Evolutionary conservation across 352 stramenopile genomes (phyloP).

Genomic region (Phytopythium cucurbitacearum): DNA sequence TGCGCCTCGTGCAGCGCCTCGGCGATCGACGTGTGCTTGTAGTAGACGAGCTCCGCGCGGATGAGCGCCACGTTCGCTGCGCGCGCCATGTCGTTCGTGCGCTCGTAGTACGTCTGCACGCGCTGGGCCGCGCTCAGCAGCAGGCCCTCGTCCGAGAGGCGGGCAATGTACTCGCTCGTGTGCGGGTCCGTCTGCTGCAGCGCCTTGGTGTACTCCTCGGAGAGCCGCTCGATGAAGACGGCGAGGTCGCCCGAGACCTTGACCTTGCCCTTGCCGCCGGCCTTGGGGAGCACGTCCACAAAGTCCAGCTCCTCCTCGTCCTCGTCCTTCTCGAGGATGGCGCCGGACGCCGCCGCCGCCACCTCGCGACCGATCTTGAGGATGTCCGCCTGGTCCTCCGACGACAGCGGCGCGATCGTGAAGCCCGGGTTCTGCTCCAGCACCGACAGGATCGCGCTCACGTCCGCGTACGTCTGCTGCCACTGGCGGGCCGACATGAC

Average conservation of each 20-base stretch:
- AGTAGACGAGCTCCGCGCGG: conserved; percentile 95
- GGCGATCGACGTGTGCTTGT: conserved; percentile 95
- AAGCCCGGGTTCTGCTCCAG: conserved; percentile 85
- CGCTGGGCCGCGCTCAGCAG: conserved; percentile 85
- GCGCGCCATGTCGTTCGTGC: conserved; percentile 64
- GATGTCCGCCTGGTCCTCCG: conserved; percentile 85
- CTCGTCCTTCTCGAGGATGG: conserved; percentile 29
- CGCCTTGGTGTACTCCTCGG: conserved; percentile 98
- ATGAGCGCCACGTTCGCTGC: conserved; percentile 90
- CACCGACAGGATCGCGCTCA: conserved; percentile 65
- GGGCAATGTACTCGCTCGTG: conserved; percentile 93
- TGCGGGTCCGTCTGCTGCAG: conserved; percentile 96
- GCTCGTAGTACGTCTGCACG: conserved; percentile 90
- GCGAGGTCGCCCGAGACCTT: conserved; percentile 87
- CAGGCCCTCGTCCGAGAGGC: conserved; percentile 91
- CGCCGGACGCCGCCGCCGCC: conserved; percentile 9
- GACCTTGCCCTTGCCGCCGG: conserved; percentile 76
- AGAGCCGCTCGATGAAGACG: conserved; percentile 90
- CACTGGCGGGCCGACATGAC: conserved; percentile 79
- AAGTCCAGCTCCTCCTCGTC: conserved; percentile 89
- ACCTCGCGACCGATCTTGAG: conserved; percentile 59
- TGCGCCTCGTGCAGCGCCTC: conserved; percentile 69
- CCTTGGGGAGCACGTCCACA: conserved; percentile 64
- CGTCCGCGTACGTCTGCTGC: conserved; percentile 62
- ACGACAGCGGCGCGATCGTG: conserved; percentile 58